Evolutionary conservation across 2,329 filamentous ascomycete genomes (phyloP).

Genomic region (Phoma sp.): DNA sequence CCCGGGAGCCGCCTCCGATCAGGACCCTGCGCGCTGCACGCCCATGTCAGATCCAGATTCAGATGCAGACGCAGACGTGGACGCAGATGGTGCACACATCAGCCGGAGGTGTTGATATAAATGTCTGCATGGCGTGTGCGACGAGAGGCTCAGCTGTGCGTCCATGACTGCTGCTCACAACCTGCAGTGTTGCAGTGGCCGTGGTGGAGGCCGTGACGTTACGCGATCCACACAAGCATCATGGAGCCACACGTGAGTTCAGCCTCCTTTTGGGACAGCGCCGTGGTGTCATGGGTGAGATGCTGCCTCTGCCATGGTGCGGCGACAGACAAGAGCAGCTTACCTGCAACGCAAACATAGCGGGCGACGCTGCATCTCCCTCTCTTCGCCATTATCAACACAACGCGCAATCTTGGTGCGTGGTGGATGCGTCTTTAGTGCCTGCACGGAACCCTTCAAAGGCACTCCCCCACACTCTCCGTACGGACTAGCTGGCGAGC

Average conservation of each 20-base stretch:
- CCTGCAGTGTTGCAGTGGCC: not conserved
- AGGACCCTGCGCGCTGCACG: not conserved
- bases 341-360: not conserved
- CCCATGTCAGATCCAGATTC: not conserved
- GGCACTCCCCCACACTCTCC: slow-evolving; percentile 23
- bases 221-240: slow-evolving; percentile 5
- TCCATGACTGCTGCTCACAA: not conserved
- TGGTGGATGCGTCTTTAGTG: not conserved
- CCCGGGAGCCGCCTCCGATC: slow-evolving; percentile 7
- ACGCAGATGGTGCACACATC: not conserved
- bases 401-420: not conserved
- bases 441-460: slow-evolving; percentile 2
- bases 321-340: not conserved
- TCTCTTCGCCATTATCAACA: not conserved
- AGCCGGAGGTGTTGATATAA: not conserved
- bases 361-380: not conserved
- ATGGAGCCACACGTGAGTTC: slow-evolving; percentile 8
- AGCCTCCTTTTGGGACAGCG: slow-evolving; percentile 6
- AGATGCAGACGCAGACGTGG: too few relatives aligned
- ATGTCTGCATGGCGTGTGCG: not conserved
- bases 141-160: not conserved
- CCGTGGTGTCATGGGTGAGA: not conserved
- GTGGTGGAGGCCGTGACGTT: slow-evolving; percentile 12
- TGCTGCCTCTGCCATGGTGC: not conserved
- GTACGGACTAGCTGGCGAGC: slow-evolving; percentile 4